phyloP scores from a whole-genome alignment of 306 rosid genomes.

The Calophaca sinica region DNA sequence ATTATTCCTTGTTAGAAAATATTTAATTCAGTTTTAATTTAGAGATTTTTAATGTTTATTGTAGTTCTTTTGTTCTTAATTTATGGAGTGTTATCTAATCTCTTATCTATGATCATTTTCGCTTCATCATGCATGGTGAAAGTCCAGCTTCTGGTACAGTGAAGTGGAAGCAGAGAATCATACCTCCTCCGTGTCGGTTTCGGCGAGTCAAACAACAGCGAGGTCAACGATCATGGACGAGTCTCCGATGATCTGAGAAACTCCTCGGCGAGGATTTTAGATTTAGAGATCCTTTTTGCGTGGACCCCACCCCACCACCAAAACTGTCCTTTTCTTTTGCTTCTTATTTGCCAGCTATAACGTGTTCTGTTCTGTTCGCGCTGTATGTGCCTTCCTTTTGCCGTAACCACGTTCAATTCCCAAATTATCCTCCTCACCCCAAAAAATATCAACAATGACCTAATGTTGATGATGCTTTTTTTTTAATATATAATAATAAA shows the following conservation, averaged over 20 bases:
- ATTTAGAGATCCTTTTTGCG: background rate
- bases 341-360: slow-evolving; percentile 59
- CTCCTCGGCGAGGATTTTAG: background rate
- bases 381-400: slow-evolving; percentile 37
- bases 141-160: too few relatives aligned
- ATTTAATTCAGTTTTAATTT: too few relatives aligned
- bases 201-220: background rate
- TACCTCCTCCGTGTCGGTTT: slow-evolving; percentile 29
- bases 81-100: too few relatives aligned
- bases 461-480: too few relatives aligned
- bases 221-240: slow-evolving; percentile 48
- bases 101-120: too few relatives aligned
- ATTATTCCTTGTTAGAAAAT: too few relatives aligned
- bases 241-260: too few relatives aligned
- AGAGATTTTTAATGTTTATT: too few relatives aligned
- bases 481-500: too few relatives aligned
- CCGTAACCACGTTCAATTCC: slow-evolving; percentile 46
- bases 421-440: slow-evolving; percentile 37
- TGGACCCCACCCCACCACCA: slow-evolving; percentile 50
- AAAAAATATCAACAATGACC: too few relatives aligned
- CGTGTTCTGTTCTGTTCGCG: background rate
- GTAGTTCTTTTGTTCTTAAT: too few relatives aligned
- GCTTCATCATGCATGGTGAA: background rate
- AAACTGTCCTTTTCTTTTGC: slow-evolving; percentile 39
- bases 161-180: background rate